A percentile compares a stretch with the other conserved stretches of the same genome.
phyloP scores from a whole-genome alignment of 768 basidiomycete genomes.

The Atractiella rhizophila region DNA sequence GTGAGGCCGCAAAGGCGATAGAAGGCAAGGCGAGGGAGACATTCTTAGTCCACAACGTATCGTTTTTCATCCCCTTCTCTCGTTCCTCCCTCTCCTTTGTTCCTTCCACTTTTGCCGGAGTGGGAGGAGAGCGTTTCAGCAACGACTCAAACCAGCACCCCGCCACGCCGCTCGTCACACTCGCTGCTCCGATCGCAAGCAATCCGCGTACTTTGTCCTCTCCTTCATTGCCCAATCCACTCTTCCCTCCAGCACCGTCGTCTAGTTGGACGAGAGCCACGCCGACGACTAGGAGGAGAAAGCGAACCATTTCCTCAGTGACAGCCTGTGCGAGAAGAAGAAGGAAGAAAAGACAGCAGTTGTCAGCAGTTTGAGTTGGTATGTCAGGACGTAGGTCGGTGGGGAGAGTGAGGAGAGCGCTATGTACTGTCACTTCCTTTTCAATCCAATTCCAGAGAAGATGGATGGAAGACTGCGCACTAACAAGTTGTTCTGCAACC shows the following conservation, averaged over 20 bases:
- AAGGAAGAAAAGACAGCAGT: constrained; percentile 14
- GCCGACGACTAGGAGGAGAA: constrained; percentile 63
- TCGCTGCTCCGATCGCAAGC: constrained; percentile 61
- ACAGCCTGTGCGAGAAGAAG: constrained; percentile 23
- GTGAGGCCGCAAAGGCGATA: constrained; percentile 9
- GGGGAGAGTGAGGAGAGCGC: too few species aligned
- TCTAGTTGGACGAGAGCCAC: constrained; percentile 32
- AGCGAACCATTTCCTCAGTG: constrained; percentile 53
- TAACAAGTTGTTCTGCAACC: too few species aligned
- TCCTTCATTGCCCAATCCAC: not conserved
- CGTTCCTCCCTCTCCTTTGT: too few species aligned
- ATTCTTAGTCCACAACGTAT: constrained; percentile 14
- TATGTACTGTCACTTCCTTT: too few species aligned
- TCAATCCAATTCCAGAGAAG: too few species aligned
- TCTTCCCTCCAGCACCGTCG: constrained; percentile 29
- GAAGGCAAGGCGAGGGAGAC: constrained; percentile 16
- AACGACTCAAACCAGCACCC: constrained; percentile 97
- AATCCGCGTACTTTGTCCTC: constrained; percentile 47
- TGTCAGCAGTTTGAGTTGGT: constrained; percentile 34
- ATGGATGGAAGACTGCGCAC: too few species aligned
- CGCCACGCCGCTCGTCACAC: constrained; percentile 78
- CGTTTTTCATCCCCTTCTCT: too few species aligned
- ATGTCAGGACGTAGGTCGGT: not conserved
- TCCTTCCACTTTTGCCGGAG: too few species aligned
- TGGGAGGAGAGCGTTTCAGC: constrained; percentile 33